Evolutionary conservation across 306 rosid species (phyloP), one percentile per base, ranked within the genome.

Genomic region (Lagenaria siceraria): DNA sequence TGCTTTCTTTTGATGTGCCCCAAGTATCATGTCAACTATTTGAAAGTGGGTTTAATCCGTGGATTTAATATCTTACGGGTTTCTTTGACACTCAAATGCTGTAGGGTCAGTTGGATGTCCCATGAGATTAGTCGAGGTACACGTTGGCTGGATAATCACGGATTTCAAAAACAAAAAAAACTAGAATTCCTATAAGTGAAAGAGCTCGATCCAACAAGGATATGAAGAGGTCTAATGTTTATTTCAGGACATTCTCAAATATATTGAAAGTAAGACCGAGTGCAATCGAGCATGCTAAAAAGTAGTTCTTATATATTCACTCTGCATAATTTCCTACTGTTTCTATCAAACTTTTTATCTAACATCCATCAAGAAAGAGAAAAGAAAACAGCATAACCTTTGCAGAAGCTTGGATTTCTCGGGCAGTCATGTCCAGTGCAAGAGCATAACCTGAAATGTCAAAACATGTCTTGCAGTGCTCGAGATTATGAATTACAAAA

Each of bases 391-490:
- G 6, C 55, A 33, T 60, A 76, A 92, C 97, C 96, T 95, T 92
- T 4, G 97, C 93, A 62, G 88, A 79, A 86, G 91, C 80, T 90
- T 94, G 97, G 80, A 94, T 90, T 77, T 92, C 95, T 80, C 97
- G 87, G 33, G 97, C 98, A 52, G 98, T 95, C 98, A 92, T 95
- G 84, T 95, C 97, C 78, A 95, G 84, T 66, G 96, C 97, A 73
- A 95, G 87, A 29, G 98, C 98, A 85, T 95, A 95, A 79, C 98
- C 98, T 95, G 74, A 78, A 42, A 53, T 22, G 60, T 53, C 76
- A 74, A 70, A 84, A 82, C 43, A 66, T 36, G 42, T 14, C 18
- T 2, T 29, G 58, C 19, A 48, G 78, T 36, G 35, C 58, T 13
- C 51, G 25, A 27, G 17, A 33, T 51, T 2, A 78, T 15, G 22